Percentiles rank a stretch among this genome's conserved stretches.
Conservation (phyloP, 2,329 filamentous ascomycete genomes). For the Neocucurbitaria cava region DNA sequence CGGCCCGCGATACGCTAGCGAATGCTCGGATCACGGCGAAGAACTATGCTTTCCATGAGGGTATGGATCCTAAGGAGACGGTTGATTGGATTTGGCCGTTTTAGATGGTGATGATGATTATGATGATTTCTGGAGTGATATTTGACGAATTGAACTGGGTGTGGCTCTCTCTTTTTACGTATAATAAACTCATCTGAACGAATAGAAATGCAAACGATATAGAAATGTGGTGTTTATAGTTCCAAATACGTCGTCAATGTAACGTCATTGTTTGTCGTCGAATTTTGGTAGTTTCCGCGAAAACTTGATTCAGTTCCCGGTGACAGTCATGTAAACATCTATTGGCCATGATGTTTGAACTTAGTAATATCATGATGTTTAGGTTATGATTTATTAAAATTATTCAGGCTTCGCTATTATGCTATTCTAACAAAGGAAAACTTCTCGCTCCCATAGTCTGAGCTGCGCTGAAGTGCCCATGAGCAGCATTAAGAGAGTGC, state of each 20-base stretch:
- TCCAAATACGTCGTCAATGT: neutral
- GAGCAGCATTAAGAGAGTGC: too few relatives aligned
- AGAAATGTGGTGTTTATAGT: neutral
- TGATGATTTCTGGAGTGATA: neutral
- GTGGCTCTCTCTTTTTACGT: neutral
- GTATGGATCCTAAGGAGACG: conserved; percentile 71
- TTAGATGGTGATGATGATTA: conserved; percentile 25
- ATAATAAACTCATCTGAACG: neutral
- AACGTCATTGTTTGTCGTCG: neutral
- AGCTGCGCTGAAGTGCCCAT: too few relatives aligned
- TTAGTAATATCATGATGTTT: too few relatives aligned
- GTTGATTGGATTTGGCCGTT: conserved; percentile 72
- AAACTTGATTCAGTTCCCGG: neutral
- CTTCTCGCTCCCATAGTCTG: too few relatives aligned
- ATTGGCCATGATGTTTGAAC: too few relatives aligned
- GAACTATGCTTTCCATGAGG: conserved; percentile 70
- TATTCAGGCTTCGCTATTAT: too few relatives aligned
- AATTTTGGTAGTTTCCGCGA: neutral
- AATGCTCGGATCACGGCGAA: conserved; percentile 69
- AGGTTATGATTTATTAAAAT: too few relatives aligned
- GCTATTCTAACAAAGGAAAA: too few relatives aligned
- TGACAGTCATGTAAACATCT: neutral
- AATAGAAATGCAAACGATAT: neutral
- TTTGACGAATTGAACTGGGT: neutral
- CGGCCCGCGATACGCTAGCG: conserved; percentile 68